Percentiles rank a stretch among this genome's conserved stretches.
Evolutionary conservation across 176 grass and related monocot genomes (phyloP).

Genomic region (Hordeum vulgare): DNA sequence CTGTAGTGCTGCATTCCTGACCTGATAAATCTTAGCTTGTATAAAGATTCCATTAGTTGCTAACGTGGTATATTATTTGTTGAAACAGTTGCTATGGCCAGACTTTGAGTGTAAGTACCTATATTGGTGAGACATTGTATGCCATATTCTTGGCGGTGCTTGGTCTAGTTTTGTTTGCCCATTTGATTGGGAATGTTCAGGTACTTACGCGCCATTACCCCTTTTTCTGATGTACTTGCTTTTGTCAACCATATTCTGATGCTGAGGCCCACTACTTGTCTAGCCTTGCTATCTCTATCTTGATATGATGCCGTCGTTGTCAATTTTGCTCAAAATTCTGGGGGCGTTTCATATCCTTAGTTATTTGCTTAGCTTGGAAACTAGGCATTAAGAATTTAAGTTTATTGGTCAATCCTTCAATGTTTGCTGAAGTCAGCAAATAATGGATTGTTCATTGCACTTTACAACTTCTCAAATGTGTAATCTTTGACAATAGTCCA

Average conservation of each 20-base stretch:
- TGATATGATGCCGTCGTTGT: not conserved
- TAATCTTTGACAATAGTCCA: not conserved
- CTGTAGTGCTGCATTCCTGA: not conserved
- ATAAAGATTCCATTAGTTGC: not conserved
- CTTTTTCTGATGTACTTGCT: not conserved
- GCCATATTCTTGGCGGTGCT: constrained; percentile 80
- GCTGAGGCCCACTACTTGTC: not conserved
- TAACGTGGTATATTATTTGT: constrained; percentile 7
- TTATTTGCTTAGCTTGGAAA: not conserved
- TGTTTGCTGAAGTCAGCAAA: not conserved
- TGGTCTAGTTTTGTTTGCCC: constrained; percentile 88
- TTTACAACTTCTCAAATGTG: not conserved
- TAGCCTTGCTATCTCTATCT: not conserved
- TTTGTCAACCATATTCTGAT: not conserved
- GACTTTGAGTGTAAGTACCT: constrained; percentile 79
- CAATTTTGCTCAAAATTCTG: not conserved
- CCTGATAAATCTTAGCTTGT: not conserved
- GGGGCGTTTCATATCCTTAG: not conserved
- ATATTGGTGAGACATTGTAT: constrained; percentile 93
- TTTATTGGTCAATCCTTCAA: not conserved
- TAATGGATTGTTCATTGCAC: not conserved
- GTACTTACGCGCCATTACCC: constrained; percentile 17
- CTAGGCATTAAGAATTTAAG: not conserved
- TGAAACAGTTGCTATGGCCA: constrained; percentile 90
- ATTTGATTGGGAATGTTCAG: constrained; percentile 97